A percentile compares a stretch with the other conserved stretches of the same genome.
Conservation (phyloP, 2,329 filamentous ascomycete species). For the Beauveria sp. region DNA sequence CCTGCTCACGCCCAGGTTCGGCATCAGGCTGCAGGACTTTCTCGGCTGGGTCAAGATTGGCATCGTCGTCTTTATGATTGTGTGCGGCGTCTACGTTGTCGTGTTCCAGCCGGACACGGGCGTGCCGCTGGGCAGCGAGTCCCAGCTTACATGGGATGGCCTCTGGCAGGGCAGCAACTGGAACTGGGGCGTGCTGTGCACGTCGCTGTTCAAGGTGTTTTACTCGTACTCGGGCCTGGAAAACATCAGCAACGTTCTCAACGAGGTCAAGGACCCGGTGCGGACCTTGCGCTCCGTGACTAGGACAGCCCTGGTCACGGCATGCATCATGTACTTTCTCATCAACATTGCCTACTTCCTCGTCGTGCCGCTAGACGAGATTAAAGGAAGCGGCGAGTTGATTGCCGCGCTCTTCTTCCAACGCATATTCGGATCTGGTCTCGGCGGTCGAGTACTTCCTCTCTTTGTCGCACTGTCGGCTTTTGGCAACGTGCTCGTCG, state of each 20-base stretch:
- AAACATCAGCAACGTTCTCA: constrained; percentile 63
- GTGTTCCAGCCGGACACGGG: constrained; percentile 29
- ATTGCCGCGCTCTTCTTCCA: constrained; percentile 63
- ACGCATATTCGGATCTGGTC: constrained; percentile 48
- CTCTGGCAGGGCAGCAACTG: constrained; percentile 60
- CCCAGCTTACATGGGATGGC: constrained; percentile 36
- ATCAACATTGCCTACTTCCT: constrained; percentile 56
- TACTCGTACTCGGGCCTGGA: constrained; percentile 61
- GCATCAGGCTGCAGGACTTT: constrained; percentile 52
- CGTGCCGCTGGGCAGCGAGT: neutral
- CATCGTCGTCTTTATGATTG: constrained; percentile 52
- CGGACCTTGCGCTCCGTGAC: constrained; percentile 57
- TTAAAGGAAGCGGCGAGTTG: constrained; percentile 58
- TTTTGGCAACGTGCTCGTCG: constrained; percentile 65
- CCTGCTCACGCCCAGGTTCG: constrained; percentile 46
- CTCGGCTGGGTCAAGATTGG: constrained; percentile 58
- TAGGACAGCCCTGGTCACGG: constrained; percentile 50
- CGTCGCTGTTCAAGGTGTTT: constrained; percentile 59
- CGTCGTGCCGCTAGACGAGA: constrained; percentile 59
- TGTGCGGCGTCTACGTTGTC: constrained; percentile 53
- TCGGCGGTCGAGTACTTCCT: constrained; percentile 52
- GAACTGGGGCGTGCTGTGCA: constrained; percentile 61
- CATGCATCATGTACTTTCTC: constrained; percentile 57
- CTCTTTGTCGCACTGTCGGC: constrained; percentile 60
- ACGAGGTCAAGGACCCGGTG: constrained; percentile 62